Percentiles rank a stretch among this genome's conserved stretches.
phyloP scores from a whole-genome alignment of 2,329 filamentous ascomycete species.

The Colletotrichum musicola region DNA sequence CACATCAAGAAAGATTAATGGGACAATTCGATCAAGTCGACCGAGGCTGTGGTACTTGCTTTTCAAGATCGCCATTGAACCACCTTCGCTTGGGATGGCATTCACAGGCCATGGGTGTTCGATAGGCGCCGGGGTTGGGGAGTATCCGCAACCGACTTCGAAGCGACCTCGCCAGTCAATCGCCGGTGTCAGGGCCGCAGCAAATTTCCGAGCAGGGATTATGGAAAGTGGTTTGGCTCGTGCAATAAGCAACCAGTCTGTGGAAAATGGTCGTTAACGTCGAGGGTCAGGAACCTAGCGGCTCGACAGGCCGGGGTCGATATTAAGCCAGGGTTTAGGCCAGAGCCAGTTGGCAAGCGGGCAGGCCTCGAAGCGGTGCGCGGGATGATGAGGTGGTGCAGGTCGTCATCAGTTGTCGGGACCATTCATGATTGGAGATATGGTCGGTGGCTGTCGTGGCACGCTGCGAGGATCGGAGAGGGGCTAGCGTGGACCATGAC shows the following conservation, averaged over 20 bases:
- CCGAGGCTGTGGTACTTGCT: neutral
- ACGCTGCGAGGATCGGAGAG: constrained; percentile 1
- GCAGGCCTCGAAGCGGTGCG: neutral
- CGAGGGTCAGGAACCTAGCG: constrained; percentile 7
- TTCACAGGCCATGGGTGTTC: neutral
- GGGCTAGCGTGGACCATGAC: constrained; percentile 20
- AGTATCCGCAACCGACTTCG: constrained; percentile 11
- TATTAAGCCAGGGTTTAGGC: constrained; percentile 19
- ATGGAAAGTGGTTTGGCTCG: constrained; percentile 1
- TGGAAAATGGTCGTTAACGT: constrained; percentile 19
- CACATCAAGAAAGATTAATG: constrained; percentile 4
- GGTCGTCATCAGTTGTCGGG: constrained; percentile 14
- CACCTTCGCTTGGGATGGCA: neutral
- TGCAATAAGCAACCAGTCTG: constrained; percentile 16
- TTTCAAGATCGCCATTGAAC: neutral
- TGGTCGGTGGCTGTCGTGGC: constrained; percentile 20
- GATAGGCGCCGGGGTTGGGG: neutral
- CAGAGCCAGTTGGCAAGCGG: constrained; percentile 17
- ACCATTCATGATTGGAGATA: neutral
- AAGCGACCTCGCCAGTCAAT: constrained; percentile 17
- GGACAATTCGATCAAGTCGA: neutral
- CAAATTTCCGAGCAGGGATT: constrained; percentile 30
- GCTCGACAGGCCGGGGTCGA: constrained; percentile 20
- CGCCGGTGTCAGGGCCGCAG: constrained; percentile 16
- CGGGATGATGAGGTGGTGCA: constrained; percentile 24